Evolutionary conservation across 2,329 filamentous ascomycete species (phyloP).

Genomic region (Biscogniauxia sp.): DNA sequence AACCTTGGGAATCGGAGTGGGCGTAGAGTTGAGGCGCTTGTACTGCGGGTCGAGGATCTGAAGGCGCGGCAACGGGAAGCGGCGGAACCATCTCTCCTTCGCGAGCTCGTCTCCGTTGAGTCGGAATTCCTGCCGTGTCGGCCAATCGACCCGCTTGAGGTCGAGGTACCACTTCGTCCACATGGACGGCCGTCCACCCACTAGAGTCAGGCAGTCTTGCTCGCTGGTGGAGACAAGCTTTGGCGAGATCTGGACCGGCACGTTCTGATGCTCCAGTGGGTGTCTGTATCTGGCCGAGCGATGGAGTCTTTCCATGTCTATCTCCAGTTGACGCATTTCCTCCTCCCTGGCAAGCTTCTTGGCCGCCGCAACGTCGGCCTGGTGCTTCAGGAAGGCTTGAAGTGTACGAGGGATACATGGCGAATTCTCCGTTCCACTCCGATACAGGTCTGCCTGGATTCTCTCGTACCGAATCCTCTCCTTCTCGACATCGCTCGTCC

Average conservation of each 20-base stretch:
- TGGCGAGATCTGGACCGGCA: background rate
- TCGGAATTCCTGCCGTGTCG: conserved; percentile 7
- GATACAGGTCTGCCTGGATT: conserved; percentile 35
- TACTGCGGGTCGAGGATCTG: background rate
- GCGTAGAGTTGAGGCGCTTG: background rate
- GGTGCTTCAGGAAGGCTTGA: conserved; percentile 24
- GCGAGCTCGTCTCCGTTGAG: conserved; percentile 5
- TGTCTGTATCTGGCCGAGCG: background rate
- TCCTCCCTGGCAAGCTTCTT: background rate
- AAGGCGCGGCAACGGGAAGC: conserved; percentile 12
- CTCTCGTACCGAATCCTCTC: conserved; percentile 36
- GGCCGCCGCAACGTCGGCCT: conserved; percentile 3
- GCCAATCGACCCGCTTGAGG: conserved; percentile 13
- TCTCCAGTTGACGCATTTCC: conserved; percentile 10
- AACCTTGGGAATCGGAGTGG: background rate
- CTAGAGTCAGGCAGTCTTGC: conserved; percentile 3
- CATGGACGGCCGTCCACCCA: conserved; percentile 5
- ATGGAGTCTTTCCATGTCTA: background rate
- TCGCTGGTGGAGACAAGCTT: conserved; percentile 1
- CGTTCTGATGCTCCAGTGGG: background rate
- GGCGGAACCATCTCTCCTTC: background rate
- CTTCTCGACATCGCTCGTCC: conserved; percentile 36
- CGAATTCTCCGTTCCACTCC: conserved; percentile 37
- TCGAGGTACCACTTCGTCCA: conserved; percentile 8
- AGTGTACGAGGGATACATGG: conserved; percentile 37